phyloP scores from a whole-genome alignment of 768 basidiomycete species.

The Lyophyllum atratum region DNA sequence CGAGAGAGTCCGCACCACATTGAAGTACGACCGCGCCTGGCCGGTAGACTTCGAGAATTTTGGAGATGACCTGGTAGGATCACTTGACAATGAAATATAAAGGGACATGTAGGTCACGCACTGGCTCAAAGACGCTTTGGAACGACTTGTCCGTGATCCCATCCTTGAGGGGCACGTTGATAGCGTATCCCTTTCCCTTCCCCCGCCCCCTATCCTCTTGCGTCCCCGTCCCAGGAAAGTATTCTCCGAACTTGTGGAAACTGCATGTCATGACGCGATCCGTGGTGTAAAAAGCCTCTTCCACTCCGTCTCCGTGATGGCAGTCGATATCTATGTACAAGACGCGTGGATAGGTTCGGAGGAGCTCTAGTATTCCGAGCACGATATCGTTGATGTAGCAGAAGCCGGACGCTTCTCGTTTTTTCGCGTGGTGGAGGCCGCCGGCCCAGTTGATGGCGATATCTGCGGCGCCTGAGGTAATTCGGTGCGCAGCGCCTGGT shows the following conservation, averaged over 20 bases:
- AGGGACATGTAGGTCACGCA: slow-evolving; percentile 42
- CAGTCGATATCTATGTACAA: slow-evolving; percentile 98
- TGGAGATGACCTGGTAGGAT: slow-evolving; percentile 65
- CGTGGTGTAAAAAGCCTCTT: slow-evolving; percentile 98
- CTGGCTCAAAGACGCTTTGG: slow-evolving; percentile 86
- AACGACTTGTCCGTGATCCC: slow-evolving; percentile 92
- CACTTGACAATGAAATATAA: not conserved
- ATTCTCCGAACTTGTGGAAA: slow-evolving; percentile 97
- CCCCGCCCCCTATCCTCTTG: slow-evolving; percentile 85
- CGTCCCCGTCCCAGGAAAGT: slow-evolving; percentile 86
- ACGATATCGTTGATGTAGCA: slow-evolving; percentile 99
- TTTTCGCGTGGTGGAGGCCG: slow-evolving; percentile 99
- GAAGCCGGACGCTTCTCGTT: slow-evolving; percentile 95
- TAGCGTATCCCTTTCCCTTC: slow-evolving; percentile 83
- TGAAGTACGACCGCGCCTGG: slow-evolving; percentile 91
- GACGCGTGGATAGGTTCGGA: slow-evolving; percentile 82
- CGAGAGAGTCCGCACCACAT: slow-evolving; percentile 94
- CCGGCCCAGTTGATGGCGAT: slow-evolving; percentile 99
- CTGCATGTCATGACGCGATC: slow-evolving; percentile 97
- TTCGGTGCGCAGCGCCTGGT: slow-evolving; percentile 78
- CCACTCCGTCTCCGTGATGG: slow-evolving; percentile 99
- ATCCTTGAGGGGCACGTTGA: slow-evolving; percentile 94
- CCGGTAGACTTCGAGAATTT: slow-evolving; percentile 84
- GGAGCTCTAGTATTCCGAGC: slow-evolving; percentile 88
- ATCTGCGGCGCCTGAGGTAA: slow-evolving; percentile 83